These are phyloP conservation scores for Candida broadrunensis DNA, from an alignment of 805 yeast genomes.

Conservation along the genomic window DNA sequence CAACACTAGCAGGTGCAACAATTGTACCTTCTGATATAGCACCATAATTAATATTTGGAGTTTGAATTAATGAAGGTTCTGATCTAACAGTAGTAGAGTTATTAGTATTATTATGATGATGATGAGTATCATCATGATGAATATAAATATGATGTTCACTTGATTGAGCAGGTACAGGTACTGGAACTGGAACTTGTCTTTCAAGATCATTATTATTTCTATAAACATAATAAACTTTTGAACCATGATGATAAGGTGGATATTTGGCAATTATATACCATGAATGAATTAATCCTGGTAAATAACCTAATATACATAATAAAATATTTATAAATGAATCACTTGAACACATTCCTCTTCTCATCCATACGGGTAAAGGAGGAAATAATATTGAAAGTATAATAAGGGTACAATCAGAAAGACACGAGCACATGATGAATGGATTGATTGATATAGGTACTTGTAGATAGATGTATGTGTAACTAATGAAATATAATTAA, in stretches of 20 bases:
- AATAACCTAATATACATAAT: conserved; percentile 45
- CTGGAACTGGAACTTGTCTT: conserved; percentile 13
- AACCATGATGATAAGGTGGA: conserved; percentile 34
- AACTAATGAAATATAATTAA: too few species aligned
- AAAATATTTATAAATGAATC: conserved; percentile 46
- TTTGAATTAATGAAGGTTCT: conserved; percentile 6
- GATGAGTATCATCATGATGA: too few species aligned
- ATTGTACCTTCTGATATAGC: conserved; percentile 18
- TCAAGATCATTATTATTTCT: conserved; percentile 37
- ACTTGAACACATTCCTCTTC: conserved; percentile 58
- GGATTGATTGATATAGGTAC: too few species aligned
- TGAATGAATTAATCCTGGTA: conserved; percentile 51
- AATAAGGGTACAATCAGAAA: conserved; percentile 56
- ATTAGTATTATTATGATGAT: conserved; percentile 3
- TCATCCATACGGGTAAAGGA: conserved; percentile 67
- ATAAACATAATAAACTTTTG: conserved; percentile 33
- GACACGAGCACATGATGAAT: conserved; percentile 17
- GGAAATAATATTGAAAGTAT: conserved; percentile 64
- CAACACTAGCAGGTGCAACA: neutral
- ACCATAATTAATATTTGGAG: conserved; percentile 22
- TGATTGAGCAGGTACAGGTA: too few species aligned
- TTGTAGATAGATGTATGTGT: too few species aligned
- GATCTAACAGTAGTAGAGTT: conserved; percentile 6
- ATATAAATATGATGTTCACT: conserved; percentile 6
- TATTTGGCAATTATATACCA: conserved; percentile 48